Percentiles rank a stretch among this genome's conserved stretches.
Evolutionary conservation across 331 rosid species (phyloP).

Genomic region (Rhamnella rubrinervis): DNA sequence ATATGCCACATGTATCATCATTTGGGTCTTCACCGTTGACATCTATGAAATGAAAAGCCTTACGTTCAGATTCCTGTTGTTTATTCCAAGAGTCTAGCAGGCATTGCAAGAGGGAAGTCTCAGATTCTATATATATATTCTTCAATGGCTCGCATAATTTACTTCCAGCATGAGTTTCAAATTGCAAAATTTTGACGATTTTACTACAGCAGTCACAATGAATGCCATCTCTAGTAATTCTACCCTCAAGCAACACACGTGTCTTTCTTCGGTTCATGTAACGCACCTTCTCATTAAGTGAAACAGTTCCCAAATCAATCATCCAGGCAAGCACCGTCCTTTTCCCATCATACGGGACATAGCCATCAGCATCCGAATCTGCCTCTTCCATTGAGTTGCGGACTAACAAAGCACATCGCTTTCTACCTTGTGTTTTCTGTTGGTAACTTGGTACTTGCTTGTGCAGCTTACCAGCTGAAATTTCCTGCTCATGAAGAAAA

Average conservation of each 20-base stretch:
- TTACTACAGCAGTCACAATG: conserved; percentile 74
- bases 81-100: conserved; percentile 86
- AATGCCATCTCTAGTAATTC: conserved; percentile 75
- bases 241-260: conserved; percentile 49
- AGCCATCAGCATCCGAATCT: conserved; percentile 75
- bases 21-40: conserved; percentile 86
- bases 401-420: conserved; percentile 57
- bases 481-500: conserved; percentile 26
- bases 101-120: conserved; percentile 77
- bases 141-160: conserved; percentile 51
- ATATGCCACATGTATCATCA: conserved; percentile 92
- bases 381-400: conserved; percentile 58
- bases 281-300: conserved; percentile 61
- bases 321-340: conserved; percentile 87
- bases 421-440: conserved; percentile 50
- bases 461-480: conserved; percentile 18
- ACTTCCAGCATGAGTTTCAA: conserved; percentile 74
- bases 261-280: conserved; percentile 45
- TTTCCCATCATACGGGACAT: conserved; percentile 68
- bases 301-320: conserved; percentile 75
- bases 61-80: conserved; percentile 62
- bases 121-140: conserved; percentile 56
- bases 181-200: conserved; percentile 51
- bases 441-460: conserved; percentile 34
- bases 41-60: conserved; percentile 63